phyloP scores from a whole-genome alignment of 78 protist species.

The Bigelowiella natans region DNA sequence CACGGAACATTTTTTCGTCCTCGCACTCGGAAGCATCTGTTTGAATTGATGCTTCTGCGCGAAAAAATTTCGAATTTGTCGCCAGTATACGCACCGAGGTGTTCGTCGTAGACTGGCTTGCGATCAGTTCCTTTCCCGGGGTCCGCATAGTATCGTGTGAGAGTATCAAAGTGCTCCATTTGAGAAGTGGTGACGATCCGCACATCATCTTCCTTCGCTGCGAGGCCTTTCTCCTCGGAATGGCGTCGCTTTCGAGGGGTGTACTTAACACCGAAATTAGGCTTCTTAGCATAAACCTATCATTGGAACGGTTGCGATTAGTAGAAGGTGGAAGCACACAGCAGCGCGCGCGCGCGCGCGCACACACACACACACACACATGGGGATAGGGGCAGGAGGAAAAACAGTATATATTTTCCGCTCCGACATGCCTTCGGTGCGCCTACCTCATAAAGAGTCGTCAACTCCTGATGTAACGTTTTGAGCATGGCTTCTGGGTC shows the following conservation, averaged over 20 bases:
- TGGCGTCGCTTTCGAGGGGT: neutral
- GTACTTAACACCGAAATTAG: slow-evolving; percentile 46
- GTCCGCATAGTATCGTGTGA: neutral
- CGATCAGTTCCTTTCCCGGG: slow-evolving; percentile 1
- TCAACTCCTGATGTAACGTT: slow-evolving; percentile 16
- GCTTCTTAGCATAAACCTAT: slow-evolving; percentile 16
- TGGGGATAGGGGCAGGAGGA: no score
- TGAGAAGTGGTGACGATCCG: neutral
- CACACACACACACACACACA: no score
- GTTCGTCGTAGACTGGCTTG: neutral
- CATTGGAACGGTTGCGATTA: no score
- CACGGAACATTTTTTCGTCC: no score
- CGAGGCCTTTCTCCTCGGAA: neutral
- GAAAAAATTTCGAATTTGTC: no score
- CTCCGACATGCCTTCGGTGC: no score
- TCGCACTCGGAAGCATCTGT: no score
- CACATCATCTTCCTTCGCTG: neutral
- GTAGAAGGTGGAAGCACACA: no score
- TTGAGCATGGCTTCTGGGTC: neutral
- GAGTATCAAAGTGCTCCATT: neutral
- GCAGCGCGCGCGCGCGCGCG: no score
- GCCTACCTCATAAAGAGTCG: slow-evolving; percentile 1
- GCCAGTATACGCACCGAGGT: neutral
- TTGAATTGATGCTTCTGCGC: no score
- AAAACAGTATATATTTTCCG: no score